Evolutionary conservation across 768 basidiomycete genomes (phyloP), one percentile per base, ranked within the genome.

Genomic region (Tremella fuciformis): DNA sequence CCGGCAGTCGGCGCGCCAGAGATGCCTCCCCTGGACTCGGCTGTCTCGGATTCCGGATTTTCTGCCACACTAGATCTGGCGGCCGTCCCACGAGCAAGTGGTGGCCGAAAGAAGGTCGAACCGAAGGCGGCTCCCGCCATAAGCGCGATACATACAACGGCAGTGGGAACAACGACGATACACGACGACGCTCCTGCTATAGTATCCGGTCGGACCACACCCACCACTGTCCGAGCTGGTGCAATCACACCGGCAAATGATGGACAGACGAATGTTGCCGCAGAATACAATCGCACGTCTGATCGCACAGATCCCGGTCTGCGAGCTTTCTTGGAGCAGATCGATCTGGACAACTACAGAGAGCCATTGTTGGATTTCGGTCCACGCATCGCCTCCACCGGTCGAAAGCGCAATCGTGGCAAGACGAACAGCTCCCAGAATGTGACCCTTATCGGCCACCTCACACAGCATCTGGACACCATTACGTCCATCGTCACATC

Each of bases 291-390:
- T 22, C n/a, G 42, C 42, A 18, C 42, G n/a, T 46, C n/a, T 46
- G 42, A 46, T 65, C 88, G 88, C 0, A 88, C 88, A 68, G 94
- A 98, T 70, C 86, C 88, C 44, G 89, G 88, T 8, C 89, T 98
- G 67, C 88, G 84, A 69, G 88, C 88, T 50, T 80, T 98, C 13
- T 80, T 99, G 19, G 96, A 98, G 71, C 87, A 89, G 57, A 80
- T 93, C 19, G 97, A 91, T 71, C 80, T 90, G 38, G 91, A 93
- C 71, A 89, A 86, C 60, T 79, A 79, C 69, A 85, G 86, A 22
- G 91, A 96, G 58, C 81, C 91, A 1, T 85, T 91, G 58, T 82
- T 87, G 25, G 93, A 99, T 68, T 94, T 99, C 70, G 94, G 94
- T 6, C 92, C 93, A 2, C 84, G 83, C 52, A 84, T 93, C 3